A percentile compares a stretch with the other conserved stretches of the same genome.
Evolutionary conservation across 2,329 filamentous ascomycete species (phyloP).

Genomic region (Colletotrichum horii): DNA sequence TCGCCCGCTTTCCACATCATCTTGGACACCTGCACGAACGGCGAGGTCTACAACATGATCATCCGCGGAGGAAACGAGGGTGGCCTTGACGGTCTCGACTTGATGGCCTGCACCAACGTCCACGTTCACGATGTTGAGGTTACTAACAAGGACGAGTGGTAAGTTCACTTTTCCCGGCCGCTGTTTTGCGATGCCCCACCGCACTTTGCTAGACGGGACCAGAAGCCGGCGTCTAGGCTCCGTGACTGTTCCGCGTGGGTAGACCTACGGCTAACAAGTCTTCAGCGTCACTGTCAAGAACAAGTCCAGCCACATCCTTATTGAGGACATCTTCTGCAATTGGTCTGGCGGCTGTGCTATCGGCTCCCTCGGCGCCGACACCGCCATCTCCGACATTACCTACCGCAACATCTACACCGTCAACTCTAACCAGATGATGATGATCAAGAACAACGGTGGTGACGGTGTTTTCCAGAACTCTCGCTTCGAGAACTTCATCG

Average conservation of each 20-base stretch:
- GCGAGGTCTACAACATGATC: constrained; percentile 60
- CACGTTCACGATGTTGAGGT: constrained; percentile 66
- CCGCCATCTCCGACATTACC: constrained; percentile 54
- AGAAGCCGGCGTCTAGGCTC: background rate
- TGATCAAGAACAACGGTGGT: constrained; percentile 67
- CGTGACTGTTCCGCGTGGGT: background rate
- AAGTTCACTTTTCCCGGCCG: constrained; percentile 47
- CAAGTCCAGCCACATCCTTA: constrained; percentile 56
- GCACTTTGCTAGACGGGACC: background rate
- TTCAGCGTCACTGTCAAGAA: constrained; percentile 29
- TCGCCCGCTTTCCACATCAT: constrained; percentile 53
- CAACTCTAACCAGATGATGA: constrained; percentile 66
- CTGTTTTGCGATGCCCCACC: background rate
- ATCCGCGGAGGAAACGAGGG: constrained; percentile 55
- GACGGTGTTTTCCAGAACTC: constrained; percentile 55
- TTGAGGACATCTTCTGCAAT: constrained; percentile 68
- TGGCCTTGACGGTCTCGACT: constrained; percentile 61
- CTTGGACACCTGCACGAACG: constrained; percentile 51
- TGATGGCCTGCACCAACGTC: constrained; percentile 55
- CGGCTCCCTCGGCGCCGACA: constrained; percentile 56
- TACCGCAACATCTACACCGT: constrained; percentile 65
- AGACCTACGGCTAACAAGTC: background rate
- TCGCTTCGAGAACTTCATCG: constrained; percentile 63
- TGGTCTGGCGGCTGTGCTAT: constrained; percentile 65
- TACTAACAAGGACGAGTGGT: constrained; percentile 66